A percentile compares a stretch with the other conserved stretches of the same genome.
These are phyloP conservation scores for Bocquillonia castaneifolia DNA, from an alignment of 441 rosid genomes.

Conservation along the genomic window DNA sequence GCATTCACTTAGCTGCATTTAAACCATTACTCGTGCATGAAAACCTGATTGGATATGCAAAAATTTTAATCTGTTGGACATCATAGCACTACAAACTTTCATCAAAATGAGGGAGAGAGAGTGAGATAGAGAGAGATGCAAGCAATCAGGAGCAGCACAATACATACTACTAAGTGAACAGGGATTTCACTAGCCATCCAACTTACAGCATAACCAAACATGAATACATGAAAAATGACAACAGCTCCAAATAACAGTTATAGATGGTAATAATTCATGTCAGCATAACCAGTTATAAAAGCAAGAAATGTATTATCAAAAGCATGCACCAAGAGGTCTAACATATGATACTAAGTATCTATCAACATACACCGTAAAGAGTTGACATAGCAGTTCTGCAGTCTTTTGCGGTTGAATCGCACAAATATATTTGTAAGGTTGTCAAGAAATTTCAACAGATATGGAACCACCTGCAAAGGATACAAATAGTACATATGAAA, in stretches of 20 bases:
- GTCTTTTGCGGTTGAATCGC: conserved; percentile 94
- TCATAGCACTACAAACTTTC: not conserved
- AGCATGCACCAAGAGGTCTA: conserved; percentile 5
- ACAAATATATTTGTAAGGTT: conserved; percentile 94
- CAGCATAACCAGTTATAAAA: not conserved
- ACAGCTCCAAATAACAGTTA: not conserved
- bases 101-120: not conserved
- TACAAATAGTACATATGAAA: not conserved
- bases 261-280: not conserved
- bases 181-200: not conserved
- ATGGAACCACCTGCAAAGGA: conserved; percentile 79
- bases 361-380: conserved; percentile 65
- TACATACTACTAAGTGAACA: not conserved
- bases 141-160: not conserved
- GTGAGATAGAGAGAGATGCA: not conserved
- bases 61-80: not conserved
- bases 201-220: not conserved
- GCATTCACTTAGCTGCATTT: not conserved
- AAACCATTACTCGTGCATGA: not conserved
- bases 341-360: not conserved
- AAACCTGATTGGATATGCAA: not conserved
- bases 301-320: not conserved
- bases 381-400: conserved; percentile 87
- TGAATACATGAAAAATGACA: not conserved
- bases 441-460: conserved; percentile 90